A percentile compares a stretch with the other conserved stretches of the same genome.
These are phyloP conservation scores for Sutorius eximius DNA, from an alignment of 1,284 basidiomycete genomes.

Conservation along the genomic window DNA sequence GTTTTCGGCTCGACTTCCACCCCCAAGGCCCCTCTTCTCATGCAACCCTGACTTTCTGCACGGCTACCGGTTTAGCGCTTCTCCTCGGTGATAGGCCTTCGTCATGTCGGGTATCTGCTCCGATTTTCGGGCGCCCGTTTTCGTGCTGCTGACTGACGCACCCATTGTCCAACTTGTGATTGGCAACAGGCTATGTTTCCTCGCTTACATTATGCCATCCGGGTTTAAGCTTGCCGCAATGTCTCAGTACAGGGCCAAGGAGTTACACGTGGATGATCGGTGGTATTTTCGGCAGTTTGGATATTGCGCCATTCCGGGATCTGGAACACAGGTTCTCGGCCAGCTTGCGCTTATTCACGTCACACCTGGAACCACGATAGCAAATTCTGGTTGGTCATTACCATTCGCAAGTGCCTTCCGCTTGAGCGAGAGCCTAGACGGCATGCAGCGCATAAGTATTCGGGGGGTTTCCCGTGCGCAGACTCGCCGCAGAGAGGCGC, in stretches of 20 bases:
- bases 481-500: neutral
- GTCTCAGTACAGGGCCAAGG: slow-evolving; percentile 3
- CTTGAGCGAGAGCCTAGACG: slow-evolving; percentile 3
- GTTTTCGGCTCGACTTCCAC: slow-evolving; percentile 1
- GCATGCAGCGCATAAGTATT: slow-evolving; percentile 1
- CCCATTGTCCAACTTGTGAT: slow-evolving; percentile 2
- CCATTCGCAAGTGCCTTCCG: neutral
- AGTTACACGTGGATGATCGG: slow-evolving; percentile 17
- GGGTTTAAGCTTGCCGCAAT: slow-evolving; percentile 5
- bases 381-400: neutral
- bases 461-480: slow-evolving; percentile 14
- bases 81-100: neutral
- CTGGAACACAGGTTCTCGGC: neutral
- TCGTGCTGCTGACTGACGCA: neutral
- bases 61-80: neutral
- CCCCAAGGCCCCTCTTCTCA: slow-evolving; percentile 4
- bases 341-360: slow-evolving; percentile 3
- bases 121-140: neutral
- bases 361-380: neutral
- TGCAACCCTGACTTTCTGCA: neutral
- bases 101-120: neutral
- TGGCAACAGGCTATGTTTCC: neutral
- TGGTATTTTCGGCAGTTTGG: slow-evolving; percentile 15
- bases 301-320: slow-evolving; percentile 4
- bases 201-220: neutral